Conservation (phyloP, 1,284 basidiomycete genomes). For the Pseudozyma sp. region DNA sequence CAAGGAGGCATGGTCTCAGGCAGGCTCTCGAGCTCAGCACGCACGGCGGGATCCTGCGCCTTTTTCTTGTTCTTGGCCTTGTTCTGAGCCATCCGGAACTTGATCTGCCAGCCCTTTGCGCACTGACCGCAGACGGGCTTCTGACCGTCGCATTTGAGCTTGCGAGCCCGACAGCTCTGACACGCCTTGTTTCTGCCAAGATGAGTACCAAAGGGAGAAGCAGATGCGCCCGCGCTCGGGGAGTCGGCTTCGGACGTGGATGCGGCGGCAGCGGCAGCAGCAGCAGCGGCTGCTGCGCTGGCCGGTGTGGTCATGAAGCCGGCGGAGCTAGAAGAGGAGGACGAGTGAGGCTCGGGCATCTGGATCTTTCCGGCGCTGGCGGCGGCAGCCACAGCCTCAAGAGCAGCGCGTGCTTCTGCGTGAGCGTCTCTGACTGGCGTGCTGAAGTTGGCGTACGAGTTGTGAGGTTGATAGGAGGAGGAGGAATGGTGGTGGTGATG, state of each 20-base stretch:
- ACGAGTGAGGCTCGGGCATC: constrained; percentile 35
- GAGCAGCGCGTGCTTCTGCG: constrained; percentile 49
- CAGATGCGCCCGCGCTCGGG: constrained; percentile 4
- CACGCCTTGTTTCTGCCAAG: constrained; percentile 61
- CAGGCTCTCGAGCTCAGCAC: constrained; percentile 43
- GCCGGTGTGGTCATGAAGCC: constrained; percentile 35
- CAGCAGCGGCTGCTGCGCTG: constrained; percentile 40
- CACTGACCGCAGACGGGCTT: constrained; percentile 61
- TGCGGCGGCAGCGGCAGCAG: constrained; percentile 23
- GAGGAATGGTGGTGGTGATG: constrained; percentile 28
- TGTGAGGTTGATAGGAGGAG: constrained; percentile 26
- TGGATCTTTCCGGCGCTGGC: constrained; percentile 47
- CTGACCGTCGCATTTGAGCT: constrained; percentile 61
- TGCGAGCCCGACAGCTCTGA: constrained; percentile 58
- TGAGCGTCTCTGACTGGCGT: constrained; percentile 43
- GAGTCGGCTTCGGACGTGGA: constrained; percentile 15
- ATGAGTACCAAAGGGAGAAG: constrained; percentile 57
- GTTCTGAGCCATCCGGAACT: constrained; percentile 52
- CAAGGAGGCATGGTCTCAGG: constrained; percentile 53
- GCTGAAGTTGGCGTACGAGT: constrained; percentile 32
- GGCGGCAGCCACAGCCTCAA: constrained; percentile 47
- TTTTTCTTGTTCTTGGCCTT: constrained; percentile 55
- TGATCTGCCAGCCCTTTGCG: constrained; percentile 59
- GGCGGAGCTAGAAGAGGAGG: constrained; percentile 27
- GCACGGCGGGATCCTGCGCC: constrained; percentile 36